Evolutionary conservation across 805 yeast species (phyloP).

Genomic region (Torulaspora indica): DNA sequence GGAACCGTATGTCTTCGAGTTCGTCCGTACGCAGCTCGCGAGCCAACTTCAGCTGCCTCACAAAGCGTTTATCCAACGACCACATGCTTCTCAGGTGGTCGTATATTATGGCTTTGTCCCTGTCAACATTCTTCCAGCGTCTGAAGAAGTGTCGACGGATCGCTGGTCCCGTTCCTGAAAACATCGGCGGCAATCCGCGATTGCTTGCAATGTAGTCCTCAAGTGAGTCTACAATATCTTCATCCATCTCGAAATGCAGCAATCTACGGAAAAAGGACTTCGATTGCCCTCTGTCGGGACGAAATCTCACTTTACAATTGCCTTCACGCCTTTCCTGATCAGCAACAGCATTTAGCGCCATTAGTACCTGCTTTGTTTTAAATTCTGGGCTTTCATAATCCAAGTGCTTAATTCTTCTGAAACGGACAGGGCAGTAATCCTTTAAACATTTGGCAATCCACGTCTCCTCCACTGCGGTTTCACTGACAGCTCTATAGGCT

Average conservation of each 20-base stretch:
- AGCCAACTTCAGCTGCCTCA: constrained; percentile 1
- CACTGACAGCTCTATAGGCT: not conserved
- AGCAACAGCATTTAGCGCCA: constrained; percentile 1
- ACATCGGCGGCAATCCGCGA: constrained; percentile 3
- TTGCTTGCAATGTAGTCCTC: constrained; percentile 7
- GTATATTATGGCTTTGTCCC: constrained; percentile 4
- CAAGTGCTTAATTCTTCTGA: constrained; percentile 6
- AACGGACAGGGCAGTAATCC: constrained; percentile 12
- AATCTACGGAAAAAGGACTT: not conserved
- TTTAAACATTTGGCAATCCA: constrained; percentile 5
- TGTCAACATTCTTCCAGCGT: constrained; percentile 9
- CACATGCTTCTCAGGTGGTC: constrained; percentile 5
- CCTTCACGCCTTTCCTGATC: constrained; percentile 4
- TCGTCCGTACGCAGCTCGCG: not conserved
- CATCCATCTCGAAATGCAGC: constrained; percentile 8
- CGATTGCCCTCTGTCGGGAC: not conserved
- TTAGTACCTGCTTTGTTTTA: constrained; percentile 1
- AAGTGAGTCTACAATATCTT: constrained; percentile 6
- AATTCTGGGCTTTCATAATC: constrained; percentile 8
- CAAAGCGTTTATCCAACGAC: constrained; percentile 4
- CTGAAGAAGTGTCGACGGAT: constrained; percentile 8
- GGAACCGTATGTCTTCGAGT: not conserved
- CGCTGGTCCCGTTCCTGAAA: constrained; percentile 7
- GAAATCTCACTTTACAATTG: not conserved
- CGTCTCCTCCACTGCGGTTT: constrained; percentile 4